phyloP scores from a whole-genome alignment of 2,329 filamentous ascomycete genomes.

The Fusarium pilosicola region DNA sequence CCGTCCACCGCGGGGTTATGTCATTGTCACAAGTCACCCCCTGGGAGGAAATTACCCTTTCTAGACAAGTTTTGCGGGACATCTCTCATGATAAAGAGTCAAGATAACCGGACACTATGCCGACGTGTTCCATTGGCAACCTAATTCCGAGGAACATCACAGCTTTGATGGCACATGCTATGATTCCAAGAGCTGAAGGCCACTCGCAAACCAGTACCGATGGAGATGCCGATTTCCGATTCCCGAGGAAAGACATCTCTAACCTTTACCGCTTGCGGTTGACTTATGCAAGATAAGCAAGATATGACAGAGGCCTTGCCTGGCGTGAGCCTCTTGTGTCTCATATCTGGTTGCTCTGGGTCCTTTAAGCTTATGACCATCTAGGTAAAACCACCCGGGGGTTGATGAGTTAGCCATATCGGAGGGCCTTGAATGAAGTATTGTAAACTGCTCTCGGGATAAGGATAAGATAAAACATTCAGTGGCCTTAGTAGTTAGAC shows the following conservation, averaged over 20 bases:
- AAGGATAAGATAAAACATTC: background rate
- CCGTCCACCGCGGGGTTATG: constrained; percentile 23
- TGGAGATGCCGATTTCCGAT: constrained; percentile 29
- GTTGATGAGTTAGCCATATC: background rate
- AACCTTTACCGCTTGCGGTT: constrained; percentile 12
- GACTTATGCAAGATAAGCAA: constrained; percentile 10
- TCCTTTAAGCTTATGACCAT: background rate
- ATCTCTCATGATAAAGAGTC: constrained; percentile 7
- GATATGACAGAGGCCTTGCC: background rate
- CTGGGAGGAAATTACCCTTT: constrained; percentile 38
- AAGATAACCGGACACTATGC: constrained; percentile 36
- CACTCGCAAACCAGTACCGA: constrained; percentile 14
- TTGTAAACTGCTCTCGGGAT: background rate
- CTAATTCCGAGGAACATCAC: constrained; percentile 19
- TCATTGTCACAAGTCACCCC: constrained; percentile 17
- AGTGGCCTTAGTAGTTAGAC: background rate
- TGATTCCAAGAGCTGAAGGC: background rate
- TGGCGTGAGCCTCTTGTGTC: background rate
- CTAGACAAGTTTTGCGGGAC: constrained; percentile 25
- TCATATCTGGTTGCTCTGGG: background rate
- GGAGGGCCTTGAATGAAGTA: background rate
- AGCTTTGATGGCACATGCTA: background rate
- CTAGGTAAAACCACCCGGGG: background rate
- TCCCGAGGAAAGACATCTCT: constrained; percentile 25
- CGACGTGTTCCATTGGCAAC: constrained; percentile 17